Evolutionary conservation across 805 yeast genomes (phyloP), one percentile per base, ranked within the genome.

Genomic region (Candida manassasensis): DNA sequence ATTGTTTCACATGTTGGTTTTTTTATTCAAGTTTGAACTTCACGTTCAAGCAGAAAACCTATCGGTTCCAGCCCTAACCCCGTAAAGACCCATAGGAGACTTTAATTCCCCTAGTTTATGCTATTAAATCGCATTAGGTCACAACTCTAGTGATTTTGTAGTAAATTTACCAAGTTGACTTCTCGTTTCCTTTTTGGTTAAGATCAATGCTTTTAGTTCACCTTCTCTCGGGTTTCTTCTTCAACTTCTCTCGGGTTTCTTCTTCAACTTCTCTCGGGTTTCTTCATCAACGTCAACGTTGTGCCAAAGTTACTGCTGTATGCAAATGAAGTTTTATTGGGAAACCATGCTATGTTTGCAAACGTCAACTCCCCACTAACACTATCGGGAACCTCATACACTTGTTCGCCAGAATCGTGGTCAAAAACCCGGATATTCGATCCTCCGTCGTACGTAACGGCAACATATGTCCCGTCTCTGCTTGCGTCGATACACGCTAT

Each of bases 391-490:
- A 54, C 48, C 42, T 55, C 68, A 41, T 47, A 54, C 29, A 64
- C 52, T 33, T 57, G 55, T 15, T 49, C 50, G 6, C 49, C 38
- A 0, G 57, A 39, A 2, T 49, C 58, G 12, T 48, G 48, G 27
- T 68, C 69, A 29, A 53, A 71, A 10, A 77, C 57, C 14, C 55
- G 61, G 4, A 67, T 53, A 33, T 68, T 61, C n/a, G 59, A 51
- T n/a, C 57, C 57, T 6, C 59, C 57, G 31, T 68, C 77, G 41
- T 57, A 70, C 0, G 73, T 62, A 6, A 69, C 62, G 2, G 71
- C 73, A 3, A 77, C 34, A 37, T 52, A 64, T 4, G 57, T 48
- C 2, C 79, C 78, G 42, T 75, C 81, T 33, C 61, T 51, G 19
- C 70, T 62, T 13, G 63, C 49, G 21, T 60, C 64, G 10, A 75